Conservation (phyloP, 495 filamentous ascomycete genomes). For the Articulospora tetracladia region DNA sequence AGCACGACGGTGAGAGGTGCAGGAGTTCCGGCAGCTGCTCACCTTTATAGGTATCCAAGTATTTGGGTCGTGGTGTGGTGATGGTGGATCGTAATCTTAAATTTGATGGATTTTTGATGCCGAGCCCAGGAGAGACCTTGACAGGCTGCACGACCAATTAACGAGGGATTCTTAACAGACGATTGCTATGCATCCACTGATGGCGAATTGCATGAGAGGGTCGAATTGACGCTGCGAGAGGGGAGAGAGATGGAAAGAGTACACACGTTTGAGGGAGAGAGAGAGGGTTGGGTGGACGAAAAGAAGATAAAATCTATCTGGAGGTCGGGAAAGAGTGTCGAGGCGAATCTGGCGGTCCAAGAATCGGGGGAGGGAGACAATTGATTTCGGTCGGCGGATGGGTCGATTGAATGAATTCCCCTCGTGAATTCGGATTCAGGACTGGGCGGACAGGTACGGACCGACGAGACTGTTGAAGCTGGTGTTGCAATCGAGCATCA, state of each 20-base stretch:
- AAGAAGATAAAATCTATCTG: not conserved
- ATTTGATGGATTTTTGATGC: slow-evolving; percentile 6
- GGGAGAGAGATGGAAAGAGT: not conserved
- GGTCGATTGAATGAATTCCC: slow-evolving; percentile 16
- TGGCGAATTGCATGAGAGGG: slow-evolving; percentile 2
- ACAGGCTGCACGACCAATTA: slow-evolving; percentile 9
- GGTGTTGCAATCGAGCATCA: slow-evolving; percentile 20
- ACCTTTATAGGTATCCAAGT: slow-evolving; percentile 15
- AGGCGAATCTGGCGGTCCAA: not conserved
- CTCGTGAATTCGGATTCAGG: slow-evolving; percentile 14
- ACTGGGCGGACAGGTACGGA: slow-evolving; percentile 20
- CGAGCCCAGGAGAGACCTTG: slow-evolving; percentile 11
- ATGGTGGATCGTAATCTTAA: slow-evolving; percentile 21
- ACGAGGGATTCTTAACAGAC: not conserved
- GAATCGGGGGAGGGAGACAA: not conserved
- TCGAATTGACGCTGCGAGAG: not conserved
- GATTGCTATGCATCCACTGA: slow-evolving; percentile 7
- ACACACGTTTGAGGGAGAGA: slow-evolving; percentile 4
- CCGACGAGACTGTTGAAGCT: slow-evolving; percentile 15
- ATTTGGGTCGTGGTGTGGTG: slow-evolving; percentile 4
- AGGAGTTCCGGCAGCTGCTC: too few relatives aligned
- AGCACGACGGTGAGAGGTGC: not conserved
- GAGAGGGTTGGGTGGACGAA: not conserved
- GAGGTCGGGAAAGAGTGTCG: not conserved
- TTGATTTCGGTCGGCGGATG: slow-evolving; percentile 2